These are phyloP conservation scores for Xylariaceae sp. DNA, from an alignment of 2,329 filamentous ascomycete species.

Conservation along the genomic window DNA sequence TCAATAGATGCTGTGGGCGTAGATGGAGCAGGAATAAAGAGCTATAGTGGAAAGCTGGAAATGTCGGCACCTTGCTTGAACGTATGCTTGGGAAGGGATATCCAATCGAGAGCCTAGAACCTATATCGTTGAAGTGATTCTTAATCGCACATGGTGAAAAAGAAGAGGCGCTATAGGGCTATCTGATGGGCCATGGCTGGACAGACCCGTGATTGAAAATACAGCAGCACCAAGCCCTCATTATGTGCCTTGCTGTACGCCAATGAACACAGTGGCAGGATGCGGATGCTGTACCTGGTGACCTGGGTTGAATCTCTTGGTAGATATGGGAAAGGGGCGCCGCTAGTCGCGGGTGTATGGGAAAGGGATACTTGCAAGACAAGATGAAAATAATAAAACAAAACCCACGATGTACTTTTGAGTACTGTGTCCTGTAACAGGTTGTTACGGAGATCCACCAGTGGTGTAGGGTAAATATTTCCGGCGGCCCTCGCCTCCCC, in stretches of 20 bases:
- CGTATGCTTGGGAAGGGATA: too few species aligned
- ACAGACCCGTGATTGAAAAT: too few species aligned
- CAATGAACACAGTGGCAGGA: too few species aligned
- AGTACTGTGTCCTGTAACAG: too few species aligned
- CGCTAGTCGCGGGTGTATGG: background rate
- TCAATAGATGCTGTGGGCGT: background rate
- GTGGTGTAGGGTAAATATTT: slow-evolving; percentile 2
- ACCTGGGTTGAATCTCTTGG: background rate
- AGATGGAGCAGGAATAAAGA: background rate
- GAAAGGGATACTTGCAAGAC: slow-evolving; percentile 10
- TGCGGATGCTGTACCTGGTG: slow-evolving; percentile 1
- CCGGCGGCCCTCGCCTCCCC: too few species aligned
- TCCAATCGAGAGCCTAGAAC: too few species aligned
- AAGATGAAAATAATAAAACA: slow-evolving; percentile 3
- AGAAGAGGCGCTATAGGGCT: background rate
- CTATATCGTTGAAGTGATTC: too few species aligned
- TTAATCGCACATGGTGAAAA: background rate
- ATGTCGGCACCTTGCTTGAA: too few species aligned
- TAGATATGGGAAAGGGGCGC: background rate
- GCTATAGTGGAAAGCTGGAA: background rate
- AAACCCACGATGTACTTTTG: background rate
- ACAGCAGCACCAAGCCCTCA: background rate
- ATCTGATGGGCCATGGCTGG: too few species aligned
- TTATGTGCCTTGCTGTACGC: background rate
- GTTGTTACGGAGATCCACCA: too few species aligned